These are phyloP conservation scores for Podospora pseudopauciseta DNA, from an alignment of 495 filamentous ascomycete species.

Conservation along the genomic window DNA sequence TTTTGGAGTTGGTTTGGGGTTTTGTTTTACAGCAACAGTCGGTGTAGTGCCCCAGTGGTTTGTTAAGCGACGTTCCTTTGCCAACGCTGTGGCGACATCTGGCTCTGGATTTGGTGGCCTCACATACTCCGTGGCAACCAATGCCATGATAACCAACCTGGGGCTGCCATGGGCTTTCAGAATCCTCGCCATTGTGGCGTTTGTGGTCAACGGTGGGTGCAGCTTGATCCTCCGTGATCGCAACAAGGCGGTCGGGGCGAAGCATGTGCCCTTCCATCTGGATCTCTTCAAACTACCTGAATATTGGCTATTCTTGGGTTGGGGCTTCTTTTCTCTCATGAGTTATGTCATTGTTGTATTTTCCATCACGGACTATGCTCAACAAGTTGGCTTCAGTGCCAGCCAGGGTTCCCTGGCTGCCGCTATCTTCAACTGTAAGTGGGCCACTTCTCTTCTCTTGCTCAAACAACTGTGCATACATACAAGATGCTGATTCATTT, in stretches of 20 bases:
- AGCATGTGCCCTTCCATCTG: slow-evolving; percentile 60
- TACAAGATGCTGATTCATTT: not conserved
- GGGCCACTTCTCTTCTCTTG: not conserved
- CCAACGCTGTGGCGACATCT: slow-evolving; percentile 67
- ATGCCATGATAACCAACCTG: slow-evolving; percentile 58
- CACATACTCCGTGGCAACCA: slow-evolving; percentile 53
- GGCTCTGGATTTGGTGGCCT: slow-evolving; percentile 77
- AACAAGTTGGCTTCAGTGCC: slow-evolving; percentile 57
- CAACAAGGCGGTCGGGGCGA: slow-evolving; percentile 62
- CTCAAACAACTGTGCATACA: slow-evolving; percentile 13
- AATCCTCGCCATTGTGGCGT: slow-evolving; percentile 59
- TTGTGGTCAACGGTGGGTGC: slow-evolving; percentile 56
- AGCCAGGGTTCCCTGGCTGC: slow-evolving; percentile 66
- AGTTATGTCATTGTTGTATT: slow-evolving; percentile 71
- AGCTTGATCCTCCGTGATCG: slow-evolving; percentile 61
- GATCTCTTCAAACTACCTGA: slow-evolving; percentile 57
- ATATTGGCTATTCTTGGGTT: slow-evolving; percentile 62
- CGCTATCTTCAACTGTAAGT: slow-evolving; percentile 67
- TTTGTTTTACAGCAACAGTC: slow-evolving; percentile 69
- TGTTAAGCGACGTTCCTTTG: slow-evolving; percentile 60
- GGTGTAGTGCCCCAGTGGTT: slow-evolving; percentile 81
- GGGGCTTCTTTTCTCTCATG: slow-evolving; percentile 67
- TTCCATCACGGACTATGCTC: slow-evolving; percentile 67
- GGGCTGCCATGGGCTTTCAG: slow-evolving; percentile 65
- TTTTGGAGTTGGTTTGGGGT: slow-evolving; percentile 73